A percentile compares a stretch with the other conserved stretches of the same genome.
Conservation (phyloP, 2,329 filamentous ascomycete species). For the Oidium heveae region DNA sequence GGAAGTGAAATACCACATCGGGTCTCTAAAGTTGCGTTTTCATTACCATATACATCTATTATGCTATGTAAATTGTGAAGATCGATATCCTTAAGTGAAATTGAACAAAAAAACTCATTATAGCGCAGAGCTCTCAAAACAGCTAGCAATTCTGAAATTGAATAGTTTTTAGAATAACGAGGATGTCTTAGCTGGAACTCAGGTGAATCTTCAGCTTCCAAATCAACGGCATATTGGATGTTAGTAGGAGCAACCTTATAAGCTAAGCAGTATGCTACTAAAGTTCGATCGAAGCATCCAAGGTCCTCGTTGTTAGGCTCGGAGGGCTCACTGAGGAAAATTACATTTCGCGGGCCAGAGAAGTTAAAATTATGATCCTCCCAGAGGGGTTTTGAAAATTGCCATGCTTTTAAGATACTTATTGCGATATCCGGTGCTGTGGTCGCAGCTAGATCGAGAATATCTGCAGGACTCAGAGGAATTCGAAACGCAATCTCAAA, state of each 20-base stretch:
- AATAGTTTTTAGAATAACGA: conserved; percentile 27
- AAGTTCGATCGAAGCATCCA: conserved; percentile 35
- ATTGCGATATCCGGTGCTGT: conserved; percentile 38
- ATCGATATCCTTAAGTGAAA: conserved; percentile 39
- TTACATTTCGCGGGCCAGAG: conserved; percentile 28
- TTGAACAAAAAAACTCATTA: conserved; percentile 41
- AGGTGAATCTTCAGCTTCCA: conserved; percentile 38
- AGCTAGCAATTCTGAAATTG: conserved; percentile 36
- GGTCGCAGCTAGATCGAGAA: conserved; percentile 35
- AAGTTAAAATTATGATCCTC: conserved; percentile 35
- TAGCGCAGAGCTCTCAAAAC: conserved; percentile 45
- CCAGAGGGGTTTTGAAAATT: conserved; percentile 40
- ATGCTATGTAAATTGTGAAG: conserved; percentile 38
- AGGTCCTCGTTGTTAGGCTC: conserved; percentile 30
- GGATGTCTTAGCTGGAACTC: conserved; percentile 38
- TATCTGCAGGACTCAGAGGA: conserved; percentile 28
- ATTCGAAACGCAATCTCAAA: conserved; percentile 38
- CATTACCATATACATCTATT: conserved; percentile 31
- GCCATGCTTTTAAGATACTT: conserved; percentile 32
- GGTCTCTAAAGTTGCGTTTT: conserved; percentile 34
- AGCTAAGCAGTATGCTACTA: conserved; percentile 43
- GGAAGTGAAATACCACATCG: conserved; percentile 21
- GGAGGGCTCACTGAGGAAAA: conserved; percentile 20
- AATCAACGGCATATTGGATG: conserved; percentile 36
- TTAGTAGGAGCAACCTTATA: conserved; percentile 39